Conservation (phyloP, 257 asterid species). For the Phtheirospermum japonicum region DNA sequence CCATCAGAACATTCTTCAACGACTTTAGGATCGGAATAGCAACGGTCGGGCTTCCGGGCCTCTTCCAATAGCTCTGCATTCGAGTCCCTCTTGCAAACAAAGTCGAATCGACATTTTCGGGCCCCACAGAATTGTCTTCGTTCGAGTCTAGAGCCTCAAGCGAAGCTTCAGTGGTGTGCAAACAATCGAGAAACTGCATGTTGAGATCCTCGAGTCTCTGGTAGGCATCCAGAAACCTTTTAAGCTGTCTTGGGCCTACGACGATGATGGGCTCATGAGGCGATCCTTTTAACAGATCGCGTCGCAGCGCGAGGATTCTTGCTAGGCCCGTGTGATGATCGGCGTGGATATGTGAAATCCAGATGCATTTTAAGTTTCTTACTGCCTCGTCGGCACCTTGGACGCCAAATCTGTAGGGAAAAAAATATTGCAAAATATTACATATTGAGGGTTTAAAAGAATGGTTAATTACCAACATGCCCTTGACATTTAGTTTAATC, state of each 20-base stretch:
- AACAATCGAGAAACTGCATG: conserved; percentile 88
- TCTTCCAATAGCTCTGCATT: conserved; percentile 73
- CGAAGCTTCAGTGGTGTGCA: conserved; percentile 61
- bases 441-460: neutral
- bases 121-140: conserved; percentile 28
- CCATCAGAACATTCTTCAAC: conserved; percentile 47
- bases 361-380: conserved; percentile 65
- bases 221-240: conserved; percentile 87
- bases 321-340: conserved; percentile 98
- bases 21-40: conserved; percentile 44
- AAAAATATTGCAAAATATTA: neutral
- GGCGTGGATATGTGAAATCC: conserved; percentile 98
- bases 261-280: conserved; percentile 73
- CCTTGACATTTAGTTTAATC: neutral
- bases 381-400: conserved; percentile 81
- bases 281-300: conserved; percentile 53
- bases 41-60: conserved; percentile 43
- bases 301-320: conserved; percentile 79
- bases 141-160: conserved; percentile 42
- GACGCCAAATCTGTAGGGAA: conserved; percentile 71
- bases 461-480: neutral
- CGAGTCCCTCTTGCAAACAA: conserved; percentile 62
- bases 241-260: conserved; percentile 85
- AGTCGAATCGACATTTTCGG: conserved; percentile 28
- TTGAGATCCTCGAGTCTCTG: conserved; percentile 91